Evolutionary conservation across 768 basidiomycete genomes (phyloP).

Genomic region (Tremella yokohamensis): DNA sequence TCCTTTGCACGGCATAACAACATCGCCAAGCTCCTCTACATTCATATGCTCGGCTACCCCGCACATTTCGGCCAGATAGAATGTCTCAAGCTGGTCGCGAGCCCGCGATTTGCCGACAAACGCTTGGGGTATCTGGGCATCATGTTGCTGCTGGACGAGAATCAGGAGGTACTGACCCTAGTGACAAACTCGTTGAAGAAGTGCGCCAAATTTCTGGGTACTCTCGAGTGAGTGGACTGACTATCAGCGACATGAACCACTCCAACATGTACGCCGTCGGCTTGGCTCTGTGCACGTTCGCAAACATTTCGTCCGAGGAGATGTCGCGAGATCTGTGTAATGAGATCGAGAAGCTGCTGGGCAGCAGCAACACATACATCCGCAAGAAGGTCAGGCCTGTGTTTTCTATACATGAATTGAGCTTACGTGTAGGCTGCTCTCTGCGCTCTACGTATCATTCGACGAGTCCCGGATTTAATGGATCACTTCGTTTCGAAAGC

Average conservation of each 20-base stretch:
- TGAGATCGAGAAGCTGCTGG: slow-evolving; percentile 94
- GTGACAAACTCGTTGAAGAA: slow-evolving; percentile 99
- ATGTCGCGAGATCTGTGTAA: slow-evolving; percentile 98
- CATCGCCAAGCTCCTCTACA: slow-evolving; percentile 95
- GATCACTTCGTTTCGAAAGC: slow-evolving; percentile 87
- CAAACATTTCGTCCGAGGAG: slow-evolving; percentile 98
- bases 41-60: slow-evolving; percentile 71
- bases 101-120: slow-evolving; percentile 93
- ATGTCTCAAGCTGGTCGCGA: slow-evolving; percentile 63
- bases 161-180: slow-evolving; percentile 91
- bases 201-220: slow-evolving; percentile 55
- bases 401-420: neutral
- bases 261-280: slow-evolving; percentile 99
- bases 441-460: slow-evolving; percentile 88
- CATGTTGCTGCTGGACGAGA: slow-evolving; percentile 95
- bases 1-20: slow-evolving; percentile 92
- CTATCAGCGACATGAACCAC: slow-evolving; percentile 91
- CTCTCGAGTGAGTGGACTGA: neutral
- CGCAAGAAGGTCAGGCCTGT: slow-evolving; percentile 78
- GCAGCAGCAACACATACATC: slow-evolving; percentile 97
- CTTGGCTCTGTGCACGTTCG: slow-evolving; percentile 93
- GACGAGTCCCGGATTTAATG: slow-evolving; percentile 90
- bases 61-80: slow-evolving; percentile 97
- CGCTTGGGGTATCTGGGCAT: slow-evolving; percentile 93
- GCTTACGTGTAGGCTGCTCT: slow-evolving; percentile 69